Percentiles rank a stretch among this genome's conserved stretches.
phyloP scores from a whole-genome alignment of 2,329 filamentous ascomycete genomes.

The Pestalotiopsis sp. region DNA sequence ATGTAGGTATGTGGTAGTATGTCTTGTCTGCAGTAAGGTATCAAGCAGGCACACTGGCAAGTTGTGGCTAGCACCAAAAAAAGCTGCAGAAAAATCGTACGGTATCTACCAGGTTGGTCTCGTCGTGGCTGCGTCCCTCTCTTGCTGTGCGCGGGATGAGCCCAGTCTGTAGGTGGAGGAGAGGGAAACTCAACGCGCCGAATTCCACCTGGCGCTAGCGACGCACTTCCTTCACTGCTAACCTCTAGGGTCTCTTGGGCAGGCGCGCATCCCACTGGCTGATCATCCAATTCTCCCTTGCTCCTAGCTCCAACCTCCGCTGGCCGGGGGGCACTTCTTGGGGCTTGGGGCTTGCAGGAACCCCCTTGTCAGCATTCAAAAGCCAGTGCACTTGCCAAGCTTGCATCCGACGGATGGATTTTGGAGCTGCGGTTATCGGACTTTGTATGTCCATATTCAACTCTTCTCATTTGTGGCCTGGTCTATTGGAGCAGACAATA shows the following conservation, averaged over 20 bases:
- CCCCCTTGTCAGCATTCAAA: neutral
- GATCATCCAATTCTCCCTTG: neutral
- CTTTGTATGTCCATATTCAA: neutral
- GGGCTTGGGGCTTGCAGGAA: no score
- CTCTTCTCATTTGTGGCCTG: neutral
- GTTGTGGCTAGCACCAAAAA: neutral
- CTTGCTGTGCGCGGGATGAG: slow-evolving; percentile 1
- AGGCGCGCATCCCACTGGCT: neutral
- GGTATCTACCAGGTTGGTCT: neutral
- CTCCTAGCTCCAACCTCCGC: neutral
- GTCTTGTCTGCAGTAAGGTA: neutral
- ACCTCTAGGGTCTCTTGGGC: neutral
- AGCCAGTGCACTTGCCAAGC: neutral
- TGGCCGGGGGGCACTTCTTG: neutral
- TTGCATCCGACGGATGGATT: neutral
- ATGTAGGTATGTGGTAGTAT: neutral
- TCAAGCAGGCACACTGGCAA: neutral
- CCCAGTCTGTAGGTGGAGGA: neutral
- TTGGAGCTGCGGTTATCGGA: slow-evolving; percentile 4
- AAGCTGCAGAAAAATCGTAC: neutral
- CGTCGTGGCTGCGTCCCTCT: neutral
- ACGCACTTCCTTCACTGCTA: no score
- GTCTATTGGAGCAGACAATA: neutral
- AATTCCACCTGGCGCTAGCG: neutral
- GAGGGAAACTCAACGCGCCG: neutral